phyloP scores from a whole-genome alignment of 192 early-diverging fungal species.

The Funneliformis geosporum region DNA sequence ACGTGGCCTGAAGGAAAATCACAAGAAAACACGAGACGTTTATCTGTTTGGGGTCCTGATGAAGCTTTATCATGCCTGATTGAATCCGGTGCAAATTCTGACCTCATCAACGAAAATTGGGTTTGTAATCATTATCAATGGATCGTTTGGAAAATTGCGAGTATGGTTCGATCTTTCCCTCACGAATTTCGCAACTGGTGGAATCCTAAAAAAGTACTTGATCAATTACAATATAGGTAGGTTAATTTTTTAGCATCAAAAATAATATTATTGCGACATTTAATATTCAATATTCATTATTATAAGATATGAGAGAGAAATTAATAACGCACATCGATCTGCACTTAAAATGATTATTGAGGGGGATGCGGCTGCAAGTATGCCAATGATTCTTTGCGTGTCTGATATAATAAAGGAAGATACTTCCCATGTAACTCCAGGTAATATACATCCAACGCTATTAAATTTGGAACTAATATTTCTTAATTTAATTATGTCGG shows the following conservation, averaged over 20 bases:
- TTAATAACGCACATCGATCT: constrained; percentile 57
- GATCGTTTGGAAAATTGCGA: constrained; percentile 73
- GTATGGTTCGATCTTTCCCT: constrained; percentile 55
- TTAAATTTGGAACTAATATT: neutral
- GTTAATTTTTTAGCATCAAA: neutral
- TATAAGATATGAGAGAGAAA: constrained; percentile 65
- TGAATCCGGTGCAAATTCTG: constrained; percentile 40
- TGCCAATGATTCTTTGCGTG: constrained; percentile 61
- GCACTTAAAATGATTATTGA: constrained; percentile 64
- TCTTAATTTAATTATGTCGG: neutral
- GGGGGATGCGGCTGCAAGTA: constrained; percentile 50
- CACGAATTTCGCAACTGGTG: constrained; percentile 38
- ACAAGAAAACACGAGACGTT: neutral
- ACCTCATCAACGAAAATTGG: constrained; percentile 45
- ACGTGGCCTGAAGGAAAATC: neutral
- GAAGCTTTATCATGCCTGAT: constrained; percentile 47
- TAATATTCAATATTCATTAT: neutral
- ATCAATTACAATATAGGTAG: constrained; percentile 53
- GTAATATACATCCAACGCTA: neutral
- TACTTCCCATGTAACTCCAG: neutral
- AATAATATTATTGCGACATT: neutral
- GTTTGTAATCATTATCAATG: constrained; percentile 65
- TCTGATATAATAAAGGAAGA: constrained; percentile 45
- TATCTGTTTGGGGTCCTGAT: constrained; percentile 44
- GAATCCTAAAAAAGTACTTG: constrained; percentile 45